Percentiles rank a stretch among this genome's conserved stretches.
phyloP scores from a whole-genome alignment of 2,329 filamentous ascomycete species.

The Aspergillus pseudotamarii region DNA sequence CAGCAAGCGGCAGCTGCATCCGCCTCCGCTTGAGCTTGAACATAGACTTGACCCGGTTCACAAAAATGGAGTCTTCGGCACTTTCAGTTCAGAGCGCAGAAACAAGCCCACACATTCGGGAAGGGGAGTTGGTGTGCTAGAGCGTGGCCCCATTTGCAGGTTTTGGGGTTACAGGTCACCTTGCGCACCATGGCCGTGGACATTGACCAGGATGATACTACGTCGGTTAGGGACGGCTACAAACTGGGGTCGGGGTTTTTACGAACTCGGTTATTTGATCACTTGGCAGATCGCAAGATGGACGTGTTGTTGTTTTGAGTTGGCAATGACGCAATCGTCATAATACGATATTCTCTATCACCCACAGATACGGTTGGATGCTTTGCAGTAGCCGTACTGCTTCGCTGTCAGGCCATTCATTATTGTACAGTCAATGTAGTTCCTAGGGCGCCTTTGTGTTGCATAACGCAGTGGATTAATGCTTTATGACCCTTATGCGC shows the following conservation, averaged over 20 bases:
- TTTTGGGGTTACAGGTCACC: neutral
- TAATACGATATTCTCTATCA: neutral
- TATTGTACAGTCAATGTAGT: neutral
- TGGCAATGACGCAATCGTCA: neutral
- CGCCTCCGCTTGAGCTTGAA: constrained; percentile 33
- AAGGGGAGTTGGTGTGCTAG: neutral
- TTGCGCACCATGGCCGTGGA: neutral
- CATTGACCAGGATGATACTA: neutral
- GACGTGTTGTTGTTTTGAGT: neutral
- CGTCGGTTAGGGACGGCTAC: neutral
- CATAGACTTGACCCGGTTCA: neutral
- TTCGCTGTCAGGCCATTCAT: neutral
- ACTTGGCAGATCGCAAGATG: neutral
- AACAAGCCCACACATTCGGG: neutral
- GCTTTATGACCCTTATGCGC: neutral
- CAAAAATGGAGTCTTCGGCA: neutral
- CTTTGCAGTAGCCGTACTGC: neutral
- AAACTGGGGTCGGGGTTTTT: neutral
- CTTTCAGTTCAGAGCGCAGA: neutral
- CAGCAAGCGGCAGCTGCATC: constrained; percentile 36
- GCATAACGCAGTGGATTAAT: neutral
- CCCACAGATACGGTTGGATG: neutral
- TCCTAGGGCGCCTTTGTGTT: neutral
- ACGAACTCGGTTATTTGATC: neutral
- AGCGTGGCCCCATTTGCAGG: neutral